Base-by-base conservation (phyloP, 2,329 filamentous ascomycete species). In the Magnaporthiopsis rhizophila region DNA sequence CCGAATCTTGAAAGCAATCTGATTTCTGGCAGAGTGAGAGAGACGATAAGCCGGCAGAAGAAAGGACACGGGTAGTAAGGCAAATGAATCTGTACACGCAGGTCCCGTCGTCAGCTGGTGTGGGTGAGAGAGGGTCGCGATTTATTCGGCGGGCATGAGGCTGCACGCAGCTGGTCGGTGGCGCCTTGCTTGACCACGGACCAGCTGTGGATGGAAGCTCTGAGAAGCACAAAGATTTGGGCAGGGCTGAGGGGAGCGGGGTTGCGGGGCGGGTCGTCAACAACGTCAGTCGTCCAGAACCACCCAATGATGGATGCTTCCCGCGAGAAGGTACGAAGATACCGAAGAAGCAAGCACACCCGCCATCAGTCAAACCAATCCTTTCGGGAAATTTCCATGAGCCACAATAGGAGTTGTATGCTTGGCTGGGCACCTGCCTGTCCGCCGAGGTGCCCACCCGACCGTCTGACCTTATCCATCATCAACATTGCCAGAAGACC, bases 181-280 rank as follows among this genome's bases (percentile, higher is more conserved):
- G 30, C 30, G 64, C 53, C 58, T 61, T 57, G 21, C 59, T 34
- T 38, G 58, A 12, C 30, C 28, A 61, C 60, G n/a, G 60, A 34
- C 60, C 34, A 26, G 21, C n/a, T 60, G 64, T 59, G 60, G 69
- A 71, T 62, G 60, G 69, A 71, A 71, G 66, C 64, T 69, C 64
- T 65, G 67, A 68, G 69, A 71, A 71, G 61, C 69, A 61, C 59
- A 68, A 69, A 69, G 69, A 71, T 69, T 66, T 66, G 28, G 32
- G 57, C 63, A 64, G 63, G 62, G 62, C 62, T 64, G 62, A 64
- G 36, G 24, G 12, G 61, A 58, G 61, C 61, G 61, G 61, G 61
- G 61, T 62, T 30, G 30, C 45, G 38, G 21, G 26, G 60, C 24
- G 57, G 28, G 34, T 45, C 24, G 38, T 11, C 18, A 53, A 50